A percentile compares a stretch with the other conserved stretches of the same genome.
Conservation (phyloP, 306 rosid genomes). For the Vicia sativa region DNA sequence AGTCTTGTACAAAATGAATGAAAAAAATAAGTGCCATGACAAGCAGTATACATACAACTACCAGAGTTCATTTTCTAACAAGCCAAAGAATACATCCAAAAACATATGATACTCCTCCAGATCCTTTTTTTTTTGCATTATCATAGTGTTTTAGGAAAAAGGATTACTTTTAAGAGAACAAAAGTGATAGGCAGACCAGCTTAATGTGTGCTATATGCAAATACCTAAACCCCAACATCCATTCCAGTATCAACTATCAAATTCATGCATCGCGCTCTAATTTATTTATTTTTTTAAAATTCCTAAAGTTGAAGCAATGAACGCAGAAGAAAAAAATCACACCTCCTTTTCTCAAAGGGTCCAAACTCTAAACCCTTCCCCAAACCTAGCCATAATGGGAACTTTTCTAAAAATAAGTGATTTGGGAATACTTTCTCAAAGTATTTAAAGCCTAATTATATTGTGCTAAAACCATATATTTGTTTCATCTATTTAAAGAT, state of each 20-base stretch:
- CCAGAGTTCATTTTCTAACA: constrained; percentile 17
- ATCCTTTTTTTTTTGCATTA: constrained; percentile 6
- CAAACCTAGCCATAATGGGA: background rate
- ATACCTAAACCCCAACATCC: constrained; percentile 26
- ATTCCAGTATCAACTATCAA: constrained; percentile 16
- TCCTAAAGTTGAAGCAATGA: constrained; percentile 23
- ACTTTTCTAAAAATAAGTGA: background rate
- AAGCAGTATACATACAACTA: constrained; percentile 32
- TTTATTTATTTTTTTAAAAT: background rate
- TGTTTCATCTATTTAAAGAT: background rate
- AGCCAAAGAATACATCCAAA: constrained; percentile 20
- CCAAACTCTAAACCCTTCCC: background rate
- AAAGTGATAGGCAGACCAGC: background rate
- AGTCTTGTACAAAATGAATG: constrained; percentile 19
- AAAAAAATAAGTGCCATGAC: constrained; percentile 17
- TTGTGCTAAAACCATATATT: background rate
- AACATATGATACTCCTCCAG: constrained; percentile 10
- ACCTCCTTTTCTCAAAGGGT: constrained; percentile 13
- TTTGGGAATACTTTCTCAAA: too few relatives aligned
- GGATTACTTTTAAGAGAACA: constrained; percentile 1
- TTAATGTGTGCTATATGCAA: constrained; percentile 19
- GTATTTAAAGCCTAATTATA: background rate
- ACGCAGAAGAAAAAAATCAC: background rate
- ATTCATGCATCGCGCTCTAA: background rate
- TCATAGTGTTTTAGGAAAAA: constrained; percentile 19